Evolutionary conservation across 192 early-diverging fungal genomes (phyloP), one percentile per base, ranked within the genome.

Genomic region (Umbelopsis vinacea): DNA sequence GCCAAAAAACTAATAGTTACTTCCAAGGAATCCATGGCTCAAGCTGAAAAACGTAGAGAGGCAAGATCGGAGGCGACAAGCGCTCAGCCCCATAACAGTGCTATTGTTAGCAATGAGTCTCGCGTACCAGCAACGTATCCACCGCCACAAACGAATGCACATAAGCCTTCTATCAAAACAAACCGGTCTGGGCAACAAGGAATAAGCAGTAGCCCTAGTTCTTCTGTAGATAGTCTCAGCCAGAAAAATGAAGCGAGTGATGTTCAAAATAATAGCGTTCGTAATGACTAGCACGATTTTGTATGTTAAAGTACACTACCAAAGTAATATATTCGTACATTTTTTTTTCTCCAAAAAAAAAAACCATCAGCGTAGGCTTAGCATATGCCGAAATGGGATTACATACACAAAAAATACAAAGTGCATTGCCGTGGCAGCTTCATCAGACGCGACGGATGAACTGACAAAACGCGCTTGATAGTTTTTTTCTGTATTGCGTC

Each of bases 111-210:
- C 2, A 29, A 29, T 19, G 48, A 50, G 15, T 6, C 26, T 26
- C 11, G 35, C 26, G 57, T 33, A 7, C 57, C 57, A 37, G 57
- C 57, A 2, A 63, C 57, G 2, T 63, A 63, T 19, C 57, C 57
- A n/a, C 57, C 57, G 57, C 57, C 57, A 63, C 57, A 63, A 63
- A 63, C 15, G 11, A 50, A n/a, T 50, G n/a, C 48, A 6, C 48
- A 50, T 21, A 50, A 50, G 48, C 48, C 48, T 17, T 50, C 48
- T 50, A 50, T 50, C 14, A 50, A 50, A 50, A 50, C 48, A 50
- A 50, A 50, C 6, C 15, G 48, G 15, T 50, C 48, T n/a, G 19
- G 48, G 15, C 48, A 15, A 50, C 7, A 50, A 50, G 48, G 48
- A 15, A 21, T 12, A 7, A 50, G 48, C 48, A 50, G 48, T 15